These are phyloP conservation scores for Coprinopsis cinerea DNA, from an alignment of 768 basidiomycete genomes.

Conservation along the genomic window DNA sequence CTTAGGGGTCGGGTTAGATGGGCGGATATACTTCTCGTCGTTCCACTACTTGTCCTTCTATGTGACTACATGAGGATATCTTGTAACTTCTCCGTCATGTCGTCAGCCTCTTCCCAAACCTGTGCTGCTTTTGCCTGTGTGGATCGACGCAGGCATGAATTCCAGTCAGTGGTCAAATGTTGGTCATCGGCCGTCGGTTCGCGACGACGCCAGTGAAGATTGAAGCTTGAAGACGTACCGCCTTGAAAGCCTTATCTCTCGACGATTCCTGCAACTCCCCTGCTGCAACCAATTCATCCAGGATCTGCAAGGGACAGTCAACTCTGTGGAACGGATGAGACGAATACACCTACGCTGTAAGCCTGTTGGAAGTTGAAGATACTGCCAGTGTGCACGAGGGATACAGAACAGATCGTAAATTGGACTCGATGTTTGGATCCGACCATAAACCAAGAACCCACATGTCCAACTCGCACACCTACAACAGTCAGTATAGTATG, in stretches of 20 bases:
- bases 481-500: slow-evolving; percentile 41
- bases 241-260: slow-evolving; percentile 54
- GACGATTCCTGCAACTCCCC: slow-evolving; percentile 94
- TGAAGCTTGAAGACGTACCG: slow-evolving; percentile 17
- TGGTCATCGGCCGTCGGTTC: too few relatives aligned
- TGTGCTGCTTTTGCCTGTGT: background rate
- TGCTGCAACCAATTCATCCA: slow-evolving; percentile 90
- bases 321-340: background rate
- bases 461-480: slow-evolving; percentile 94
- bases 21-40: too few relatives aligned
- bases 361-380: slow-evolving; percentile 99
- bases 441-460: slow-evolving; percentile 32
- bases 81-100: background rate
- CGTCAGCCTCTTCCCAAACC: background rate
- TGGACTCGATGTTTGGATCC: background rate
- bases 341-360: slow-evolving; percentile 56
- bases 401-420: background rate
- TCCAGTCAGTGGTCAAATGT: too few relatives aligned
- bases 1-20: too few relatives aligned
- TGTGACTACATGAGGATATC: background rate
- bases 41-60: background rate
- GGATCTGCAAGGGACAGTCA: slow-evolving; percentile 41
- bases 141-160: too few relatives aligned
- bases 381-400: slow-evolving; percentile 32
- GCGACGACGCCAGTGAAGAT: too few relatives aligned